Evolutionary conservation across 345 rosid genomes (phyloP).

Genomic region (Atalantia buxifolia): DNA sequence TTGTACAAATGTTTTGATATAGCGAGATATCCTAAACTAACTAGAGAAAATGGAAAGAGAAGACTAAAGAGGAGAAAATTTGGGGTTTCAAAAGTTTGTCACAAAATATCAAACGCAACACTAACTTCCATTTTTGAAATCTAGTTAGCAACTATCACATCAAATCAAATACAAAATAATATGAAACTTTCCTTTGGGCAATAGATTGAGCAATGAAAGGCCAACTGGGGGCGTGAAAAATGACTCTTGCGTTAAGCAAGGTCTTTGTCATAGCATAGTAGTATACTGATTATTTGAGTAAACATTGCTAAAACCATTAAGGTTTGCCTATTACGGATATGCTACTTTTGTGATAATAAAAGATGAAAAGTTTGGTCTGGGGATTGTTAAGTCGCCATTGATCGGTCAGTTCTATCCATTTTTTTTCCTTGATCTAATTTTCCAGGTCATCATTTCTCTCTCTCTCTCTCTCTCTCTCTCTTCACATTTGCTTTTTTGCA

Average conservation of each 20-base stretch:
- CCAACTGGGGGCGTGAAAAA: no score
- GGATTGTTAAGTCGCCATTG: neutral
- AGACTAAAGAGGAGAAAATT: no score
- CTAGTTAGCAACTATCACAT: neutral
- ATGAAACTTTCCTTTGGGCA: neutral
- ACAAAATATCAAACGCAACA: no score
- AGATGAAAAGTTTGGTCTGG: neutral
- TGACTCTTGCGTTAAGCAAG: neutral
- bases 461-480: neutral
- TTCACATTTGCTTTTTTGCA: neutral
- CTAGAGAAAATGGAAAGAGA: no score
- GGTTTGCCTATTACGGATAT: neutral
- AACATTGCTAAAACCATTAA: neutral
- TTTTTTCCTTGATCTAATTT: neutral
- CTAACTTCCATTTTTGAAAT: no score
- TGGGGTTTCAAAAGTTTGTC: no score
- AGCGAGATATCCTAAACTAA: no score
- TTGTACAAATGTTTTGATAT: no score
- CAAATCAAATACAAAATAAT: neutral
- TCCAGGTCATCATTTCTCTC: neutral
- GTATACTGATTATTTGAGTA: no score
- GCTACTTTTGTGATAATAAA: neutral
- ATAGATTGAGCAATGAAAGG: no score
- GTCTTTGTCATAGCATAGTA: neutral
- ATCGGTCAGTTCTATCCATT: neutral